Percentiles rank a stretch among this genome's conserved stretches.
phyloP scores from a whole-genome alignment of 2,329 filamentous ascomycete species.

The Neopestalotiopsis sp. region DNA sequence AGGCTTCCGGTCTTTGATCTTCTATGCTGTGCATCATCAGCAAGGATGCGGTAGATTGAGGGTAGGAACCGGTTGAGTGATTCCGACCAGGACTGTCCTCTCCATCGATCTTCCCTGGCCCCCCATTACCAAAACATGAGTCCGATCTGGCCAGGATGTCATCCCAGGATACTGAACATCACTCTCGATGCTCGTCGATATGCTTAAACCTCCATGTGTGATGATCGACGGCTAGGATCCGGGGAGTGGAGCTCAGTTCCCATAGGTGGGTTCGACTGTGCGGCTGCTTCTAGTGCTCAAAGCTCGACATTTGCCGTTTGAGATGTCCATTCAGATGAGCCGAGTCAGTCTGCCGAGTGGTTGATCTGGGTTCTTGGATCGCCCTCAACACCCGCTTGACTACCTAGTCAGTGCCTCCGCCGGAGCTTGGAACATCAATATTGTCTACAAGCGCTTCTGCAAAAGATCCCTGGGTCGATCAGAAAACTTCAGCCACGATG shows the following conservation, averaged over 20 bases:
- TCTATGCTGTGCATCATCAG: background rate
- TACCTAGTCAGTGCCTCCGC: background rate
- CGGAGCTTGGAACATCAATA: background rate
- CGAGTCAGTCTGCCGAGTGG: background rate
- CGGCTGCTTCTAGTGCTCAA: background rate
- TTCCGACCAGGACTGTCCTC: background rate
- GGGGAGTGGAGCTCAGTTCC: background rate
- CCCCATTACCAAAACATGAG: background rate
- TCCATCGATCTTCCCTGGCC: background rate
- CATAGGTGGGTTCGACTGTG: background rate
- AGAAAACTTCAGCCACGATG: conserved; percentile 1
- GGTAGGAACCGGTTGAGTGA: too few relatives aligned
- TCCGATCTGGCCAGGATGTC: background rate
- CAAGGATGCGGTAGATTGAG: background rate
- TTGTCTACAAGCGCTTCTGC: background rate
- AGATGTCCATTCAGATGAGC: background rate
- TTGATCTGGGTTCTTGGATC: background rate
- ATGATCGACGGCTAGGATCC: background rate
- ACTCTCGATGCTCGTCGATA: background rate
- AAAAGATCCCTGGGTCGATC: background rate
- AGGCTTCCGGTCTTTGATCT: background rate
- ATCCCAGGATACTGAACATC: background rate
- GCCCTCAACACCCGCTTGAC: background rate
- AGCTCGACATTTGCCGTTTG: background rate
- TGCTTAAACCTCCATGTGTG: background rate